These are phyloP conservation scores for Besnoitia besnoiti DNA, from an alignment of 169 alveolate species.

Conservation along the genomic window DNA sequence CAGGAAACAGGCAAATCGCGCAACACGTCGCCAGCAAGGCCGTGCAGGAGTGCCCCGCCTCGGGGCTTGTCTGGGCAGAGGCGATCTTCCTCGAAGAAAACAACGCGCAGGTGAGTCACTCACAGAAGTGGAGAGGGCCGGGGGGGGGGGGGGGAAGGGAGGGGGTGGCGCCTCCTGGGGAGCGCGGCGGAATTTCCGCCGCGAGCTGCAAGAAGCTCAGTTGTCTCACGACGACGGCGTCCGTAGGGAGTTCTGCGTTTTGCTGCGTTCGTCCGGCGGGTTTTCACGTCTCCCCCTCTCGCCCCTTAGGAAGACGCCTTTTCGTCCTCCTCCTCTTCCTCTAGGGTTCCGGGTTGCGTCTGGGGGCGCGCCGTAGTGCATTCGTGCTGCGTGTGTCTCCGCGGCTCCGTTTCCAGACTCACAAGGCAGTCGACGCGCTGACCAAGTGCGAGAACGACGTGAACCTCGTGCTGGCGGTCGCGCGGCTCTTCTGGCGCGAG, in stretches of 20 bases:
- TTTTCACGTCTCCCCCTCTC: constrained; percentile 25
- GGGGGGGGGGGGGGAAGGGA: too few relatives aligned
- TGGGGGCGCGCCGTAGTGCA: neutral
- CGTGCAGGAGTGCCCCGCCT: constrained; percentile 93
- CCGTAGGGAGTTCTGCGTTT: too few relatives aligned
- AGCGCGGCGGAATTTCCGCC: too few relatives aligned
- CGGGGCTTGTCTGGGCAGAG: constrained; percentile 95
- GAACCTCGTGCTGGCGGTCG: constrained; percentile 91
- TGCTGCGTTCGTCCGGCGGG: too few relatives aligned
- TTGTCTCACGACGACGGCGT: too few relatives aligned
- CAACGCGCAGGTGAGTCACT: constrained; percentile 76
- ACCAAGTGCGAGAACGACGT: constrained; percentile 94
- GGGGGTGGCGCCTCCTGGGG: too few relatives aligned
- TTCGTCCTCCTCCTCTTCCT: neutral
- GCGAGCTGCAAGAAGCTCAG: too few relatives aligned
- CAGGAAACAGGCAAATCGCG: constrained; percentile 89
- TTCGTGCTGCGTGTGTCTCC: neutral
- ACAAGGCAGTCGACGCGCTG: constrained; percentile 92
- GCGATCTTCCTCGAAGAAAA: constrained; percentile 91
- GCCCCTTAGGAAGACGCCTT: neutral
- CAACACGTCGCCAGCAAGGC: constrained; percentile 91
- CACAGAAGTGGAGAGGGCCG: too few relatives aligned
- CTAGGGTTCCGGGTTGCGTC: neutral
- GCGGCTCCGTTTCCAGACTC: constrained; percentile 80
- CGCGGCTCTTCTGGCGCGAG: constrained; percentile 91